phyloP scores from a whole-genome alignment of 768 basidiomycete genomes.

The Inosperma sp. region DNA sequence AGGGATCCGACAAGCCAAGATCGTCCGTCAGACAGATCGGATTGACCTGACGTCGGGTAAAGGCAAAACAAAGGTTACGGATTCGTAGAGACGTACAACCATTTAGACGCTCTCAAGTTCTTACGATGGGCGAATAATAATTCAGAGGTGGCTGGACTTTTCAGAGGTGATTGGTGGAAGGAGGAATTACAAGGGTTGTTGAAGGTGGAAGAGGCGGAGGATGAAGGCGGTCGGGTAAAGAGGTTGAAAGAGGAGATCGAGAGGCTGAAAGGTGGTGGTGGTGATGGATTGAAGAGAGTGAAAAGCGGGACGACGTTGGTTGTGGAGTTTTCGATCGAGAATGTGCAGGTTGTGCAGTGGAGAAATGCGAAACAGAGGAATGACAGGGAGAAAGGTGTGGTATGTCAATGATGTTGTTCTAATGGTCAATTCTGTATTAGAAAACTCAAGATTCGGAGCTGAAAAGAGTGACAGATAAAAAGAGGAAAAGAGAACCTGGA shows the following conservation, averaged over 20 bases:
- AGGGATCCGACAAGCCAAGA: slow-evolving; percentile 77
- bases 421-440: neutral
- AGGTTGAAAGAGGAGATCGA: slow-evolving; percentile 52
- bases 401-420: slow-evolving; percentile 13
- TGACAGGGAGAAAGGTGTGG: slow-evolving; percentile 31
- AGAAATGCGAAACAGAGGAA: slow-evolving; percentile 46
- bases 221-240: slow-evolving; percentile 52
- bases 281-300: slow-evolving; percentile 34
- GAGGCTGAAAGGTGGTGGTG: slow-evolving; percentile 28
- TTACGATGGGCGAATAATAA: slow-evolving; percentile 96
- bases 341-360: slow-evolving; percentile 82
- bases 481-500: slow-evolving; percentile 10
- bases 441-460: neutral
- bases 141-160: slow-evolving; percentile 53
- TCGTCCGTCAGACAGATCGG: too few relatives aligned
- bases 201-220: slow-evolving; percentile 57
- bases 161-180: slow-evolving; percentile 87
- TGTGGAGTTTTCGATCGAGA: slow-evolving; percentile 97
- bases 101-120: slow-evolving; percentile 87
- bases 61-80: too few relatives aligned
- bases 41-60: too few relatives aligned
- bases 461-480: slow-evolving; percentile 13
- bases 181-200: slow-evolving; percentile 63
- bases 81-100: slow-evolving; percentile 84
- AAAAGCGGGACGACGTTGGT: slow-evolving; percentile 57